Evolutionary conservation across 305 asterid genomes (phyloP).

Genomic region (Caryopteris hybrid): DNA sequence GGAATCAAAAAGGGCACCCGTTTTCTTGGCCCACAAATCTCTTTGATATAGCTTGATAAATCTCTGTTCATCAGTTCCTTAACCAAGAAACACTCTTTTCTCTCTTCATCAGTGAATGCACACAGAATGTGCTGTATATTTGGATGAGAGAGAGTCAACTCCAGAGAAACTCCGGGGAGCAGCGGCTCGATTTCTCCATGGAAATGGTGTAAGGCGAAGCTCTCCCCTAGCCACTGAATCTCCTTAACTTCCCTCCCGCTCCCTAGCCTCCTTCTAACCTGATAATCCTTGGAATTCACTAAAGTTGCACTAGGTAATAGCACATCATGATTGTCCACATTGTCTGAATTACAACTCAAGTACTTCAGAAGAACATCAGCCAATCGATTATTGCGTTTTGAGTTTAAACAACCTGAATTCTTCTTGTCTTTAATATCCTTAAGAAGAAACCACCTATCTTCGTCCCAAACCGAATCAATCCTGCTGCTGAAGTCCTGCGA

Average conservation of each 20-base stretch:
- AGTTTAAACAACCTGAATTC: conserved; percentile 24
- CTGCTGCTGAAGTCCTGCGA: conserved; percentile 48
- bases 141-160: conserved; percentile 63
- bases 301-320: conserved; percentile 48
- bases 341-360: conserved; percentile 24
- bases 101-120: conserved; percentile 68
- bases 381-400: conserved; percentile 47
- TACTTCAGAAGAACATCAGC: conserved; percentile 55
- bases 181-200: conserved; percentile 45
- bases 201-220: conserved; percentile 66
- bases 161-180: conserved; percentile 40
- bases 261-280: conserved; percentile 66
- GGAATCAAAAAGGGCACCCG: conserved; percentile 68
- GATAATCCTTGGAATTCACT: conserved; percentile 62
- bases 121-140: conserved; percentile 62
- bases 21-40: conserved; percentile 57
- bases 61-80: conserved; percentile 80
- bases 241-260: conserved; percentile 68
- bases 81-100: conserved; percentile 61
- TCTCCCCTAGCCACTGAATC: conserved; percentile 91
- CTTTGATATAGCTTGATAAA: conserved; percentile 58
- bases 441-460: conserved; percentile 58
- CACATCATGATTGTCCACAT: conserved; percentile 8
- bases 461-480: conserved; percentile 52
- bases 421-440: conserved; percentile 48